Percentiles rank a stretch among this genome's conserved stretches.
Evolutionary conservation across 345 rosid species (phyloP).

Genomic region (Kandelia obovata): DNA sequence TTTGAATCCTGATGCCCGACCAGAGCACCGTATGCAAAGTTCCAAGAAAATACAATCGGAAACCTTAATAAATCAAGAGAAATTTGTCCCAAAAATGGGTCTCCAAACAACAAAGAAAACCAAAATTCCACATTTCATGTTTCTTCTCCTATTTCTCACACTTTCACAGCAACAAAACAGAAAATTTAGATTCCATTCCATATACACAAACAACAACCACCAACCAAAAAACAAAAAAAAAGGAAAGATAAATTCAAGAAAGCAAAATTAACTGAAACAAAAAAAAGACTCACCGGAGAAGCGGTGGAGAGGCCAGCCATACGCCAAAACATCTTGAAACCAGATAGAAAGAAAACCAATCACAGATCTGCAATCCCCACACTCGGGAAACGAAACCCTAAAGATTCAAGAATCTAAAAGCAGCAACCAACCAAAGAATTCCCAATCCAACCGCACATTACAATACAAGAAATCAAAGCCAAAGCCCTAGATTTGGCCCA

Average conservation of each 20-base stretch:
- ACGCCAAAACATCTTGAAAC: conserved; percentile 79
- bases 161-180: conserved; percentile 19
- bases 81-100: neutral
- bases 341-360: conserved; percentile 17
- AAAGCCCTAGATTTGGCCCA: conserved; percentile 9
- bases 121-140: neutral
- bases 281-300: conserved; percentile 67
- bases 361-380: conserved; percentile 38
- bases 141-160: neutral
- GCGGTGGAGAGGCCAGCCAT: conserved; percentile 91
- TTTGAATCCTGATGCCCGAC: no score
- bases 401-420: conserved; percentile 6
- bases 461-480: neutral
- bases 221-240: neutral
- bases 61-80: neutral
- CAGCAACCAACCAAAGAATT: conserved; percentile 1
- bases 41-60: neutral
- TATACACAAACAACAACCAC: neutral
- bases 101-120: neutral
- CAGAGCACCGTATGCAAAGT: no score
- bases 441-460: neutral
- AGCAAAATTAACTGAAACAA: neutral
- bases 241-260: neutral
- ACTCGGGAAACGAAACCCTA: neutral
- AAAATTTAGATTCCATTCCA: conserved; percentile 3